Base-by-base conservation (phyloP, 192 early-diverging fungal species). In the Podila horticola region DNA sequence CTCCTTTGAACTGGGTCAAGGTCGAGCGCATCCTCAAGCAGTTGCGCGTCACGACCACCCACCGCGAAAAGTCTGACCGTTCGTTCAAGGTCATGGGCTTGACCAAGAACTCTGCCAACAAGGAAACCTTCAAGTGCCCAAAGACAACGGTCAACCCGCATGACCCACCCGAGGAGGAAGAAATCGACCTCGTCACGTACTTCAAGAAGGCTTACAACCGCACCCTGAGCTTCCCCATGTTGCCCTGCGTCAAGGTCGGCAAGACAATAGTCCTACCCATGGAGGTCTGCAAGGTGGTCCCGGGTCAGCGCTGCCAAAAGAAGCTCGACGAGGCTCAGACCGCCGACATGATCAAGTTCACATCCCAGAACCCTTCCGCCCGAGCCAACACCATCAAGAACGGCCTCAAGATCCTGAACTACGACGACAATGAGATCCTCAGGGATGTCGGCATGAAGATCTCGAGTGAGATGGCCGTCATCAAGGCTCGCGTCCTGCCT, bases 261-360 rank as follows among this genome's bases (percentile, higher is more conserved):
- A 91, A 89, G 68, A 85, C 82, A 34, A 69, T 84, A 17, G 82
- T 92, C 59, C 79, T 98, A 31, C 97, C 97, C 15, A 90, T 99
- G 83, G 97, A 99, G 85, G 87, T 97, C 29, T 97, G 96, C 86
- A 87, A 91, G n/a, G 86, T 99, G 52, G 84, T 92, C 38, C 86
- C 91, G 34, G 96, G 95, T 66, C 96, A 97, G 85, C 89, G 96
- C 48, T 93, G 92, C 81, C 82, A 87, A 74, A 87, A 92, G 71
- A 94, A 96, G 72, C 84, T 98, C 31, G 92, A 94, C 69, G 95
- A 97, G 51, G 79, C 82, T 29, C 93, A 97, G 85, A 97, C 96
- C 0, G 93, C 94, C 0, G 94, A 97, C 68, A 98, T 98, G 96
- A 97, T 99, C 70, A 95, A 91, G 49, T 95, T 96, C 83, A 95